Evolutionary conservation across 176 grass and related monocot species (phyloP), one percentile per base, ranked within the genome.

Genomic region (Avena eriantha): DNA sequence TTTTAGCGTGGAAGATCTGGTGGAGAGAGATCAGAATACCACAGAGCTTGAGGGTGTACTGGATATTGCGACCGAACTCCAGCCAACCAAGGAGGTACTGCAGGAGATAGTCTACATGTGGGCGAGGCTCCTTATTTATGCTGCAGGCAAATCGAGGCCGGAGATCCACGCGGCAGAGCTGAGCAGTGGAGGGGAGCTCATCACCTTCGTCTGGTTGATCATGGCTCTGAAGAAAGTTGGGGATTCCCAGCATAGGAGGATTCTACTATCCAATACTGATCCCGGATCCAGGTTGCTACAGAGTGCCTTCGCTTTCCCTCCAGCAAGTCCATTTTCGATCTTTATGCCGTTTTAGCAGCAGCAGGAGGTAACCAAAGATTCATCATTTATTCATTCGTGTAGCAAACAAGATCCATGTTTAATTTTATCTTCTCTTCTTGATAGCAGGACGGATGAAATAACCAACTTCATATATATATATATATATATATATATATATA

Each of bases 271-370:
- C 16, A 21, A 57, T 57, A 21, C 18, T 57, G 54, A 57, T 53
- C 10, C 0, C 10, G 10, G 2, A 49, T 14, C 0, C 35, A 5
- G 0, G 0, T 5, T 0, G 35, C 4, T 36, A 36, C 0, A 36
- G 35, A 36, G 0, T 1, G 0, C 10, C 47, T 49, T 49, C 48
- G 9, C 48, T 49, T 10, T 49, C 12, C 48, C 48, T 49, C 3
- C 2, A 49, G 47, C 47, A 49, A 13, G 0, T 46, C 34, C 34
- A 35, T 0, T 35, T 35, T 35, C 0, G 34, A 3, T 35, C n/a
- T n/a, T n/a, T n/a, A n/a, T n/a, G 36, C 36, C 34, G 34, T n/a
- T n/a, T 35, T 35, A 39, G 36, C 36, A 39, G 36, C 36, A 39
- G 36, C 36, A 39, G 36, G 36, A 47, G 9, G 9, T 47, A 47